Evolutionary conservation across 257 asterid genomes (phyloP), one percentile per base, ranked within the genome.

Genomic region (Solanum verrucosum): DNA sequence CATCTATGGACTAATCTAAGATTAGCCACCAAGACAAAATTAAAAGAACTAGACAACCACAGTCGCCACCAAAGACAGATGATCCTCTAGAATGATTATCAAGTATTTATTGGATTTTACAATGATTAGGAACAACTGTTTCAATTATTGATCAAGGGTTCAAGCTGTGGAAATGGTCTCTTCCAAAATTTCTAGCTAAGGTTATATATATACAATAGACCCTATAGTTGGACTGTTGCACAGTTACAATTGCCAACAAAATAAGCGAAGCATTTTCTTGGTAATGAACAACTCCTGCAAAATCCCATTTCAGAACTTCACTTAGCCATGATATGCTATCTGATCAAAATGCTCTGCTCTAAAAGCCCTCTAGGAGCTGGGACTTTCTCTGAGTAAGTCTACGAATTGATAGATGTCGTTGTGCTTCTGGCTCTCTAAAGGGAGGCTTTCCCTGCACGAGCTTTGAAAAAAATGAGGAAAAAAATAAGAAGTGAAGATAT

Each of bases 401-500:
- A 78, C 84, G 3, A 92, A 88, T 79, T 82, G 87, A 86, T 92
- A 91, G 38, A 91, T 86, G 87, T 88, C 90, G 15, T 86, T 34
- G 29, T 90, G 93, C 92, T 85, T 90, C 84, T 89, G 93, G 87
- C 87, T 86, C 88, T 88, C 21, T 34, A 89, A 60, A 31, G 92
- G 93, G 83, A 90, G 59, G 87, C 86, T 83, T 79, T 89, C 86
- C 89, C 92, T 89, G 88, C 65, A 84, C 34, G 16, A 3, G 14
- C 29, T 44, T 23, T 18, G 11, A 83, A 67, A 27, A 85, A 13
- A 13, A 65, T 74, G 29, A 35, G 65, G 56, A 7, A 52, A 52
- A 31, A 16, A 71, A 13, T 2, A 18, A 33, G 6, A 13, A 11
- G 16, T 3, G 10, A 85, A 67, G 29, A 52, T 34, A 3, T 40